Percentiles rank a stretch among this genome's conserved stretches.
These are phyloP conservation scores for Drechslerella coelobrocha DNA, from an alignment of 2,329 filamentous ascomycete genomes.

Conservation along the genomic window DNA sequence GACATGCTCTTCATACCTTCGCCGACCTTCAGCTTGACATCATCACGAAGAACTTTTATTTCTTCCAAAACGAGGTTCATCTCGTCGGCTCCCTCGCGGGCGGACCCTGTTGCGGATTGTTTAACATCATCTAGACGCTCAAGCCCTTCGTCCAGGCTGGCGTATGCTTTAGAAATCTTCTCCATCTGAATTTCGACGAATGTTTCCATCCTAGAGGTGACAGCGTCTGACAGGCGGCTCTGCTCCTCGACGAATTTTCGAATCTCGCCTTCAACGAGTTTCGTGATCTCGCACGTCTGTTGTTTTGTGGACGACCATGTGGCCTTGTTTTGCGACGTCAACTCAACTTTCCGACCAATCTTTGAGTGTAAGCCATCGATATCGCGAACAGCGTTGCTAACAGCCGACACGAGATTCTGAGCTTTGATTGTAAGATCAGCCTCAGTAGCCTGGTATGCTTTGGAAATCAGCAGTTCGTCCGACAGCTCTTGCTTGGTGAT, in stretches of 20 bases:
- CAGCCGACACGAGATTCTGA: constrained; percentile 75
- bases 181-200: constrained; percentile 79
- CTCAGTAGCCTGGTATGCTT: constrained; percentile 87
- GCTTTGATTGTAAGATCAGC: constrained; percentile 76
- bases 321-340: constrained; percentile 79
- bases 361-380: constrained; percentile 84
- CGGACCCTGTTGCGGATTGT: constrained; percentile 65
- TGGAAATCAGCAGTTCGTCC: constrained; percentile 79
- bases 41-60: constrained; percentile 85
- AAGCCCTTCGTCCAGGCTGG: constrained; percentile 73
- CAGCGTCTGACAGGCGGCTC: constrained; percentile 69
- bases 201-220: constrained; percentile 74
- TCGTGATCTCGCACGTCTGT: constrained; percentile 78
- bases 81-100: constrained; percentile 63
- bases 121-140: constrained; percentile 72
- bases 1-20: constrained; percentile 84
- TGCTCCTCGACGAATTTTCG: constrained; percentile 72
- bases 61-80: constrained; percentile 93
- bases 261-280: constrained; percentile 76
- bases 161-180: constrained; percentile 63
- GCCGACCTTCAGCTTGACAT: constrained; percentile 84
- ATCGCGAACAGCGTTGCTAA: constrained; percentile 79
- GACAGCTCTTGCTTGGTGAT: constrained; percentile 77
- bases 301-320: constrained; percentile 79
- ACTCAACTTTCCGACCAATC: constrained; percentile 80